A percentile compares a stretch with the other conserved stretches of the same genome.
Evolutionary conservation across 2,329 filamentous ascomycete genomes (phyloP).

Genomic region (Beauveria bassiana): DNA sequence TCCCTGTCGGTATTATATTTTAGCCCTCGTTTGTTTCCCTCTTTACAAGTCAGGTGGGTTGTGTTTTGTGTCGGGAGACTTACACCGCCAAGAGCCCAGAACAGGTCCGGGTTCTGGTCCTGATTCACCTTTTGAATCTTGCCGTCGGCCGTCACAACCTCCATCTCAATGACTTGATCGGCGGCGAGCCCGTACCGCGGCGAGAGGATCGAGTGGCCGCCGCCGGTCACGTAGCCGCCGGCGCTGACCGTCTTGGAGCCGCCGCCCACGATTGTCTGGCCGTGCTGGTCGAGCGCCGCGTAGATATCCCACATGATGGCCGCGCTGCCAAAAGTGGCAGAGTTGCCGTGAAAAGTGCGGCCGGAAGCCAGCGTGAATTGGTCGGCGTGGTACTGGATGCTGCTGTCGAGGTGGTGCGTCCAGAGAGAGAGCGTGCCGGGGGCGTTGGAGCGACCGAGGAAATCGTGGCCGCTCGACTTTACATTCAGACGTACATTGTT

Average conservation of each 20-base stretch:
- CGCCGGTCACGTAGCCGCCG: slow-evolving; percentile 54
- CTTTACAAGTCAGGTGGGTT: no score
- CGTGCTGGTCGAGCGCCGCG: slow-evolving; percentile 32
- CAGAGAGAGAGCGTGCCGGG: slow-evolving; percentile 47
- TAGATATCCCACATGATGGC: slow-evolving; percentile 43
- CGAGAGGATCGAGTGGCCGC: slow-evolving; percentile 48
- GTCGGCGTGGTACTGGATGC: slow-evolving; percentile 28
- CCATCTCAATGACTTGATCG: slow-evolving; percentile 53
- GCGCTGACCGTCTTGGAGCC: slow-evolving; percentile 48
- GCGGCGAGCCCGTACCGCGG: slow-evolving; percentile 51
- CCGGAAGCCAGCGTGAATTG: slow-evolving; percentile 35
- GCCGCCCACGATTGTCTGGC: slow-evolving; percentile 47
- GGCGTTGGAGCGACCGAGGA: slow-evolving; percentile 36
- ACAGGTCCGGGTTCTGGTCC: slow-evolving; percentile 47
- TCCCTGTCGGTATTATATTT: slow-evolving; percentile 28
- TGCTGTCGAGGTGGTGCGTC: slow-evolving; percentile 38
- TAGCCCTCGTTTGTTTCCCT: no score
- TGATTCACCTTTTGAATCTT: slow-evolving; percentile 43
- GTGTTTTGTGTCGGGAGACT: slow-evolving; percentile 15
- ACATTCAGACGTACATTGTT: slow-evolving; percentile 35
- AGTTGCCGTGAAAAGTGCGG: slow-evolving; percentile 34
- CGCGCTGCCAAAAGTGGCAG: slow-evolving; percentile 47
- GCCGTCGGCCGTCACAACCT: slow-evolving; percentile 47
- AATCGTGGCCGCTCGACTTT: slow-evolving; percentile 36
- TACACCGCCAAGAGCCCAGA: slow-evolving; percentile 56